phyloP scores from a whole-genome alignment of 306 rosid genomes.

The Malus asiatica region DNA sequence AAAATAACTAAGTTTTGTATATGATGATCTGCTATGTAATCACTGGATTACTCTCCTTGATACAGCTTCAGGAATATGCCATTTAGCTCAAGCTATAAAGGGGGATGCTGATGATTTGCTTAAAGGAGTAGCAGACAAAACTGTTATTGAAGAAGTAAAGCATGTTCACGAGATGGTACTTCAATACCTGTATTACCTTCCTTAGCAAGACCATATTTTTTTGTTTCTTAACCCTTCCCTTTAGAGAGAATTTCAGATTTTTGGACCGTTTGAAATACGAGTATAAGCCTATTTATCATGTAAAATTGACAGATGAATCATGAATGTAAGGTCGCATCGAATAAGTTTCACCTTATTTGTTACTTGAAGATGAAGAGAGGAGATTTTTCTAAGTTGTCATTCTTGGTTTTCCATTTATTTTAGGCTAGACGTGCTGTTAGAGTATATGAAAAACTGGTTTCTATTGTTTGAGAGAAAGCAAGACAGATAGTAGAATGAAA shows the following conservation, averaged over 20 bases:
- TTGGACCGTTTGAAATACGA: not conserved
- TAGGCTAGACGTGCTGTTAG: no score
- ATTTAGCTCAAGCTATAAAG: slow-evolving; percentile 58
- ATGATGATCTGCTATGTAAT: not conserved
- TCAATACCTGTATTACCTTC: not conserved
- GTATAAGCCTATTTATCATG: not conserved
- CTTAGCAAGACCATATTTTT: no score
- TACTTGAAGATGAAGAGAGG: no score
- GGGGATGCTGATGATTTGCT: slow-evolving; percentile 56
- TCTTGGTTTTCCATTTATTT: no score
- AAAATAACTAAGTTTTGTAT: not conserved
- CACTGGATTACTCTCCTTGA: slow-evolving; percentile 13
- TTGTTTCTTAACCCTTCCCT: not conserved
- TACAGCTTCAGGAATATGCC: slow-evolving; percentile 45
- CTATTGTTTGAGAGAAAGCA: no score
- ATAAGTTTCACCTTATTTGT: not conserved
- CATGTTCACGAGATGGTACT: slow-evolving; percentile 74
- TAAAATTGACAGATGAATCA: not conserved
- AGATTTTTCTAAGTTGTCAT: no score
- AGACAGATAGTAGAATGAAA: no score
- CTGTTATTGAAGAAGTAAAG: slow-evolving; percentile 65
- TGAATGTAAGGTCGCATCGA: not conserved
- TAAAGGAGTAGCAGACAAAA: slow-evolving; percentile 62
- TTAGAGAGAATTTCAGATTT: not conserved
- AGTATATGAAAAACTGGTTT: no score